These are phyloP conservation scores for Pelagophyceae sp. DNA, from an alignment of 352 stramenopile species.

Conservation along the genomic window DNA sequence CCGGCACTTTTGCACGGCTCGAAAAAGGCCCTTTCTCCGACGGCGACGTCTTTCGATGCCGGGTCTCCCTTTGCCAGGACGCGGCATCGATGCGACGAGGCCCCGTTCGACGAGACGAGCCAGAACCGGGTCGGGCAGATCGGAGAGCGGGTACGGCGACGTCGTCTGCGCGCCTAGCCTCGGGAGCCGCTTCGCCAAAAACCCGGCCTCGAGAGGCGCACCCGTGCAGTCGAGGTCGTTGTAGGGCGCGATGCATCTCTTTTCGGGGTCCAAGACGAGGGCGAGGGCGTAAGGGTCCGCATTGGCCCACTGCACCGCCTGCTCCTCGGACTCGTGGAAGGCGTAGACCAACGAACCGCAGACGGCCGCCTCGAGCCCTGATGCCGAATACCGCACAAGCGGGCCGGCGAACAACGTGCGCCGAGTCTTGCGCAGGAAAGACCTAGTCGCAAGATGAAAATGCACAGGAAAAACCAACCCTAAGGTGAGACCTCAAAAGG, in stretches of 20 bases:
- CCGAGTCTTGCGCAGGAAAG: slow-evolving; percentile 10
- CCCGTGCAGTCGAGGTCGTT: neutral
- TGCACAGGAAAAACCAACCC: too few relatives aligned
- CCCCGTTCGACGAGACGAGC: neutral
- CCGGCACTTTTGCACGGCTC: too few relatives aligned
- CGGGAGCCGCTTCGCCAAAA: too few relatives aligned
- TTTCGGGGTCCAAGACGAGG: neutral
- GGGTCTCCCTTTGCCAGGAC: too few relatives aligned
- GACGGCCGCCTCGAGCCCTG: neutral
- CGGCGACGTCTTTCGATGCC: too few relatives aligned
- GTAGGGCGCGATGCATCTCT: neutral
- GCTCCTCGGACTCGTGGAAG: neutral
- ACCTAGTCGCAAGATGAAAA: too few relatives aligned
- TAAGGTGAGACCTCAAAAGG: too few relatives aligned
- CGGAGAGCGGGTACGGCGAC: neutral
- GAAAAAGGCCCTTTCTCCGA: too few relatives aligned
- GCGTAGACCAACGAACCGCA: neutral
- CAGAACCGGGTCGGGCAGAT: neutral
- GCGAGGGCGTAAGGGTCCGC: neutral
- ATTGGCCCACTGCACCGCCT: neutral
- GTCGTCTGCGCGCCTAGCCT: neutral
- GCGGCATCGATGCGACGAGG: too few relatives aligned
- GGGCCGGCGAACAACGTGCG: neutral
- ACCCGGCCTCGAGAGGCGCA: too few relatives aligned
- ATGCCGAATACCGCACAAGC: too few relatives aligned